These are phyloP conservation scores for Candida anutae DNA, from an alignment of 1,139 yeast species.

Conservation along the genomic window DNA sequence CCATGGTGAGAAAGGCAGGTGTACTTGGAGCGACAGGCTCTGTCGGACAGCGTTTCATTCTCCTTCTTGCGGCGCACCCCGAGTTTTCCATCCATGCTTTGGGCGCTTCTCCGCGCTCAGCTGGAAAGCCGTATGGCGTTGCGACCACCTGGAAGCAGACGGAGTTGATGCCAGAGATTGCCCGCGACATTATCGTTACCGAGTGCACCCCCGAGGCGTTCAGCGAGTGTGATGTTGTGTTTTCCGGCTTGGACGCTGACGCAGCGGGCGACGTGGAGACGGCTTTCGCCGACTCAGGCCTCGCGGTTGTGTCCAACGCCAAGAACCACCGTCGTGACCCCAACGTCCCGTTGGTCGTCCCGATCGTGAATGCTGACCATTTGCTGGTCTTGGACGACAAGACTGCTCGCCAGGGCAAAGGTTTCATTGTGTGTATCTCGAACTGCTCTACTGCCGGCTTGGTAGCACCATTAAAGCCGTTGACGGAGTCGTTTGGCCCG, in stretches of 20 bases:
- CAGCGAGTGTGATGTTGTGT: conserved; percentile 86
- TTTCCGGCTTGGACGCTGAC: conserved; percentile 91
- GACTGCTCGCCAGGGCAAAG: conserved; percentile 52
- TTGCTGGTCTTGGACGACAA: conserved; percentile 64
- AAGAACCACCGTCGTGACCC: conserved; percentile 88
- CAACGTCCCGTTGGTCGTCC: conserved; percentile 88
- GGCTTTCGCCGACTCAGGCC: conserved; percentile 73
- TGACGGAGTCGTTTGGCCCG: conserved; percentile 84
- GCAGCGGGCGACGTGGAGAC: conserved; percentile 90
- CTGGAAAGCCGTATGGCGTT: conserved; percentile 77
- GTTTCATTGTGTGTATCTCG: conserved; percentile 88
- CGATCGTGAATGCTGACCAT: conserved; percentile 94
- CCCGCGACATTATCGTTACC: conserved; percentile 54
- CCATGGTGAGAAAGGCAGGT: conserved; percentile 46
- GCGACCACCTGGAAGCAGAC: conserved; percentile 97
- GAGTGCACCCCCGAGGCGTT: conserved; percentile 75
- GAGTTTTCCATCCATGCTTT: conserved; percentile 77
- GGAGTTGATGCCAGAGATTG: conserved; percentile 62
- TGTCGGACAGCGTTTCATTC: conserved; percentile 93
- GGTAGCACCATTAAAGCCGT: conserved; percentile 92
- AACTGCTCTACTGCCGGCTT: conserved; percentile 98
- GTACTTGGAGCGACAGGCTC: conserved; percentile 97
- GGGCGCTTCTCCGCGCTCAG: conserved; percentile 92
- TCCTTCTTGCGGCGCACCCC: conserved; percentile 79
- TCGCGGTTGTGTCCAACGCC: conserved; percentile 87